Conservation (phyloP, 192 early-diverging fungal genomes). For the Piromyces finnis region DNA sequence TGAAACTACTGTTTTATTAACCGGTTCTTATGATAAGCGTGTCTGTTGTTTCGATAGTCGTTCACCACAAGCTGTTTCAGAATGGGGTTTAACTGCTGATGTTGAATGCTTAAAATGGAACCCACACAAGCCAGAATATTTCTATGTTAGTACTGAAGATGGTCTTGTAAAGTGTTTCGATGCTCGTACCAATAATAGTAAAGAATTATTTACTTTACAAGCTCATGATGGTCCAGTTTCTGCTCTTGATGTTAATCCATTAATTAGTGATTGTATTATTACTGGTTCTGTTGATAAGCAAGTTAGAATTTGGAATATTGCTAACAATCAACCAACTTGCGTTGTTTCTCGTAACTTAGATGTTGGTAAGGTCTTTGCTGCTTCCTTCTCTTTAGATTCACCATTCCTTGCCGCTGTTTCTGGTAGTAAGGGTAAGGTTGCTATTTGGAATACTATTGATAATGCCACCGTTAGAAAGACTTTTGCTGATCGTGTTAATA, state of each 20-base stretch:
- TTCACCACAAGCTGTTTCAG: slow-evolving; percentile 46
- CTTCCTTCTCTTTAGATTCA: slow-evolving; percentile 75
- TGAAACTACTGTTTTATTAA: slow-evolving; percentile 69
- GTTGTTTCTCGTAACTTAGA: slow-evolving; percentile 72
- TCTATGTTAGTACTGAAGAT: slow-evolving; percentile 69
- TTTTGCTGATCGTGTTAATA: slow-evolving; percentile 19
- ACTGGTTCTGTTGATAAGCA: slow-evolving; percentile 80
- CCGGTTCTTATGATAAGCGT: slow-evolving; percentile 80
- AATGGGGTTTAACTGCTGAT: slow-evolving; percentile 60
- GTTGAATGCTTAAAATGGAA: slow-evolving; percentile 89
- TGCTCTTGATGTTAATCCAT: slow-evolving; percentile 67
- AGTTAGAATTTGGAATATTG: slow-evolving; percentile 87
- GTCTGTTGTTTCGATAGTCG: slow-evolving; percentile 60
- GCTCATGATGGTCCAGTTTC: slow-evolving; percentile 85
- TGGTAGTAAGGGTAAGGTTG: slow-evolving; percentile 74
- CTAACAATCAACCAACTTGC: slow-evolving; percentile 52
- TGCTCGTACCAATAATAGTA: slow-evolving; percentile 24
- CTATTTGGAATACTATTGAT: slow-evolving; percentile 81
- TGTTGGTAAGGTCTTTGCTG: slow-evolving; percentile 65
- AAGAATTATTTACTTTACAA: slow-evolving; percentile 63
- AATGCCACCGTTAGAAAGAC: slow-evolving; percentile 64
- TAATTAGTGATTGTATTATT: slow-evolving; percentile 63
- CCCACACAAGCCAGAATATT: slow-evolving; percentile 51
- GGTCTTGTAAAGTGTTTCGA: slow-evolving; percentile 85
- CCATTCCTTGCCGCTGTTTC: slow-evolving; percentile 75